Evolutionary conservation across 2,329 filamentous ascomycete genomes (phyloP).

Genomic region (Fusarium nodosum): DNA sequence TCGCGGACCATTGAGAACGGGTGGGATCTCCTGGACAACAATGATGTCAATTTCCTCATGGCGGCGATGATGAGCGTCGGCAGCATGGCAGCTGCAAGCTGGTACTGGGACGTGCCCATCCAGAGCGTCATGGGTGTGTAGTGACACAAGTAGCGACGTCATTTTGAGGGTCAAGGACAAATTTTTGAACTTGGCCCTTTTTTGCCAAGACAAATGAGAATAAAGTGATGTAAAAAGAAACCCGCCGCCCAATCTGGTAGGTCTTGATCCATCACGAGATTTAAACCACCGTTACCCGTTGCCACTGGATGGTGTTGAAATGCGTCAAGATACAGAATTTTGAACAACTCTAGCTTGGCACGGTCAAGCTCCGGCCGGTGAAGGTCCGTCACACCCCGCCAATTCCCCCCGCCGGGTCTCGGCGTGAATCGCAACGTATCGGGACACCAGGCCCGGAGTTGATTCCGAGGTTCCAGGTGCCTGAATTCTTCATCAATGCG

Average conservation of each 20-base stretch:
- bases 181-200: conserved; percentile 23
- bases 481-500: conserved; percentile 12
- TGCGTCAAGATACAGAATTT: conserved; percentile 13
- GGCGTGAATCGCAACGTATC: conserved; percentile 35
- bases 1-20: conserved; percentile 75
- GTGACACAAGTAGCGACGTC: conserved; percentile 42
- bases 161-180: conserved; percentile 40
- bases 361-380: conserved; percentile 35
- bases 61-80: conserved; percentile 83
- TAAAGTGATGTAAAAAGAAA: conserved; percentile 35
- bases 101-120: conserved; percentile 71
- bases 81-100: conserved; percentile 76
- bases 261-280: conserved; percentile 35
- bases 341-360: conserved; percentile 25
- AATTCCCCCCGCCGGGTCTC: conserved; percentile 36
- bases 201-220: conserved; percentile 40
- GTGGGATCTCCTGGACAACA: conserved; percentile 88
- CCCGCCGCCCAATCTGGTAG: conserved; percentile 7
- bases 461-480: conserved; percentile 19
- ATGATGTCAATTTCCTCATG: conserved; percentile 95
- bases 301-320: conserved; percentile 43
- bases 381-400: conserved; percentile 35
- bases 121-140: conserved; percentile 57
- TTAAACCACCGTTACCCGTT: conserved; percentile 37
- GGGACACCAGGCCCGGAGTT: conserved; percentile 26